Evolutionary conservation across 2,329 filamentous ascomycete genomes (phyloP), one percentile per base, ranked within the genome.

Genomic region (Fusarium subglutinans): DNA sequence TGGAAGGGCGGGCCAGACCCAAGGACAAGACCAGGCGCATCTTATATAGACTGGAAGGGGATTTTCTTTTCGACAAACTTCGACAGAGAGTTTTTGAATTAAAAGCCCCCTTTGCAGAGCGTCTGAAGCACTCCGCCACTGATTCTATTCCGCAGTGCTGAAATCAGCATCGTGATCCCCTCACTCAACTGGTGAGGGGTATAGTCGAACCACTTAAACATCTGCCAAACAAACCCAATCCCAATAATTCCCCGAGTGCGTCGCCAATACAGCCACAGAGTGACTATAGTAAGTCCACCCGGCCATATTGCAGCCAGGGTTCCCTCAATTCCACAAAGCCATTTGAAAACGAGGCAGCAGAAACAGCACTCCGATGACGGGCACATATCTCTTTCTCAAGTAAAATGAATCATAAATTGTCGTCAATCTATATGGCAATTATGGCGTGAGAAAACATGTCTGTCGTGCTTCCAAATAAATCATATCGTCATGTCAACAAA

Each of bases 391-490:
- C 18, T 51, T 51, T 51, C 47, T 51, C 30, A 20, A 51, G 50
- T 60, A 35, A 35, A 63, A 48, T 8, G 17, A 53, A 60, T 57
- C 55, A 47, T 69, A 38, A 55, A 70, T 63, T 59, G 26, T 69
- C 48, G 45, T 66, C 63, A 75, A 70, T 64, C 55, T 74, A 41
- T 50, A 66, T 65, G 57, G 57, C 33, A 63, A 68, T 57, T 59
- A 61, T 61, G 71, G 43, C 70, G 24, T 64, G 30, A 51, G 56
- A 60, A 66, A 64, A 56, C 57, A 66, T 61, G 24, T 54, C 44
- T 73, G 60, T 75, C 72, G 47, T 77, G 37, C 64, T 59, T 45
- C 58, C 60, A 65, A 40, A 47, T 67, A 53, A 60, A 67, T 37
- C 55, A 70, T 50, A 57, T 53, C 69, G 56, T 74, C 47, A 43